Conservation (phyloP, 305 asterid species). For the Fraxinus paxiana region DNA sequence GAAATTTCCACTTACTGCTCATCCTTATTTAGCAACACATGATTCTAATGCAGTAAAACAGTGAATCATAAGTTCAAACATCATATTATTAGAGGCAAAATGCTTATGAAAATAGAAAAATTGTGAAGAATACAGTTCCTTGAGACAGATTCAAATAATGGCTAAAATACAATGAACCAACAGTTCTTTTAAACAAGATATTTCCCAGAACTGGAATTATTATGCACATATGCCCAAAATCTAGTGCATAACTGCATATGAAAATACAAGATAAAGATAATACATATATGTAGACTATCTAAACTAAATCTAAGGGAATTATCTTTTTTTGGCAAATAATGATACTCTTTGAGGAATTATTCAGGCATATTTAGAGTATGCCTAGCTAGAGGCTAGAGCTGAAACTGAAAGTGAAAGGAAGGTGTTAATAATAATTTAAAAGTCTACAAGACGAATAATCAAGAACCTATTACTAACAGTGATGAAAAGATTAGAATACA, state of each 20-base stretch:
- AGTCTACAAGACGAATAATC: constrained; percentile 12
- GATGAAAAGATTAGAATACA: background rate
- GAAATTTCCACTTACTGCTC: background rate
- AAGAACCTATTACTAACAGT: constrained; percentile 6
- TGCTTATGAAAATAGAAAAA: background rate
- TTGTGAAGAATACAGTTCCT: background rate
- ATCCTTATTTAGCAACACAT: background rate
- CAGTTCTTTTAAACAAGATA: background rate
- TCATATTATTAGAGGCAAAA: background rate
- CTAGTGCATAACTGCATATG: background rate
- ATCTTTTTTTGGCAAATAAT: constrained; percentile 10
- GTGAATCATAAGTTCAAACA: background rate
- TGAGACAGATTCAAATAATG: background rate
- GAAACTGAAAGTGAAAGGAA: constrained; percentile 6
- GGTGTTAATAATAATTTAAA: background rate
- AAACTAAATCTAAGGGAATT: background rate
- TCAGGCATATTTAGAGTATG: background rate
- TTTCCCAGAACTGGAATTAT: background rate
- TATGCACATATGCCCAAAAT: background rate
- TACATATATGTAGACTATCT: background rate
- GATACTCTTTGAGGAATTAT: background rate
- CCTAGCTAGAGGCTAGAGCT: constrained; percentile 29
- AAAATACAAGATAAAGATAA: background rate
- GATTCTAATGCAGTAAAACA: background rate
- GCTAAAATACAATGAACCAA: background rate